Conservation (phyloP, 2,329 filamentous ascomycete species). For the Claviceps sp. region DNA sequence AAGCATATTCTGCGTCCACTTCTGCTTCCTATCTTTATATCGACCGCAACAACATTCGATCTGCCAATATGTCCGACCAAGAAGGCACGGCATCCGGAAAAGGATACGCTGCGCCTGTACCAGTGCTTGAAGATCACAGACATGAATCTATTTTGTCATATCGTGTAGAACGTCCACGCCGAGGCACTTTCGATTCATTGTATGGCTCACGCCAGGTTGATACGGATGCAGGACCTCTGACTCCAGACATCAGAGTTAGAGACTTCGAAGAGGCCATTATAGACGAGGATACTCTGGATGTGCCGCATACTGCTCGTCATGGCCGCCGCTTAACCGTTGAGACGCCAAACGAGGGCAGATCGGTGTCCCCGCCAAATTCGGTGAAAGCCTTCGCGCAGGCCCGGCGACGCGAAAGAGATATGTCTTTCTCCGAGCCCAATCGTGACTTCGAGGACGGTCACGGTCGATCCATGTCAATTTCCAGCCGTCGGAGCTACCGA, state of each 20-base stretch:
- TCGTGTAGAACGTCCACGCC: constrained; percentile 45
- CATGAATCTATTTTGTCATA: constrained; percentile 49
- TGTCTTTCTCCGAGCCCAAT: constrained; percentile 38
- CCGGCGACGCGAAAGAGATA: constrained; percentile 66
- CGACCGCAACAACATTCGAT: not conserved
- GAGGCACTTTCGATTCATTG: constrained; percentile 63
- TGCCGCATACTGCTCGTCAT: constrained; percentile 28
- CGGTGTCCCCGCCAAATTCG: constrained; percentile 83
- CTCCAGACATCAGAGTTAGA: constrained; percentile 38
- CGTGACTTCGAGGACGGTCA: constrained; percentile 34
- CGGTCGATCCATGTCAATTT: constrained; percentile 57
- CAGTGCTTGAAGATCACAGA: constrained; percentile 80
- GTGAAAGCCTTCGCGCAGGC: constrained; percentile 94
- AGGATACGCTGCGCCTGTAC: constrained; percentile 60
- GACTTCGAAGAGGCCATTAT: constrained; percentile 80
- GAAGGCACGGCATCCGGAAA: constrained; percentile 46
- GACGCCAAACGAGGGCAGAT: constrained; percentile 46
- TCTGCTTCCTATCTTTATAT: not conserved
- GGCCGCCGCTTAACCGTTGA: constrained; percentile 44
- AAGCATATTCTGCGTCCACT: not conserved
- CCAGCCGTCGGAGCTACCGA: constrained; percentile 46
- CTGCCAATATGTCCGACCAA: constrained; percentile 48
- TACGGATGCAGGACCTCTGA: constrained; percentile 17
- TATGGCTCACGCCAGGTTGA: constrained; percentile 38
- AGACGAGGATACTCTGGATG: constrained; percentile 53